Conservation (phyloP, 768 basidiomycete genomes). For the Candolleomyces eurysporus region DNA sequence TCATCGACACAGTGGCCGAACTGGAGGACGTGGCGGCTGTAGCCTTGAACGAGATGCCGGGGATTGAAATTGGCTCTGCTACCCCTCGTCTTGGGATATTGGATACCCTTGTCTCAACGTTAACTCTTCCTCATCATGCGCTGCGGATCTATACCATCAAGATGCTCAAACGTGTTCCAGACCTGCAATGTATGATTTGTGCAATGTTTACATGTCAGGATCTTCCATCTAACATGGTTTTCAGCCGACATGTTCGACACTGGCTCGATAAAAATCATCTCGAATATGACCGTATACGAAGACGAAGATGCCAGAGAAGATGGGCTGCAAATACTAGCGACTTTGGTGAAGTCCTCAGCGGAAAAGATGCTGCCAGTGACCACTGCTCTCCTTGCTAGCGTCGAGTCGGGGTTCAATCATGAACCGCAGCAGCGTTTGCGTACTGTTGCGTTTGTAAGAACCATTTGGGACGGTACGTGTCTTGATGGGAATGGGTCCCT, state of each 20-base stretch:
- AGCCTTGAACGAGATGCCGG: background rate
- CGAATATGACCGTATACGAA: background rate
- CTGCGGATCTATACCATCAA: background rate
- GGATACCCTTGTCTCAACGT: background rate
- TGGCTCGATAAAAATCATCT: background rate
- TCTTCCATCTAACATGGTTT: no score
- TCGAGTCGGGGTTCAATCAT: background rate
- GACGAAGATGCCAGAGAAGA: conserved; percentile 1
- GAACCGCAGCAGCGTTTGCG: no score
- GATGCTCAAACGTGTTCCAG: background rate
- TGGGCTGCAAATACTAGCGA: background rate
- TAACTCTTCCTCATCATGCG: background rate
- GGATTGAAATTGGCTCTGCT: no score
- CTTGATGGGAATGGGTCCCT: no score
- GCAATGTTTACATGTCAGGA: no score
- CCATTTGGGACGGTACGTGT: no score
- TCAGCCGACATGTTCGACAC: background rate
- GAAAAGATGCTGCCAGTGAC: background rate
- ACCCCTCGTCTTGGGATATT: no score
- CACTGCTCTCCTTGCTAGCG: background rate
- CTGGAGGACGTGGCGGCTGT: background rate
- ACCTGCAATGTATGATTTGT: background rate
- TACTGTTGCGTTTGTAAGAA: no score
- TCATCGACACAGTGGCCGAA: background rate
- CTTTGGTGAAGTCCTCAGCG: background rate